A percentile compares a stretch with the other conserved stretches of the same genome.
phyloP scores from a whole-genome alignment of 106 monocot genomes.

The Phalaenopsis aphrodite region DNA sequence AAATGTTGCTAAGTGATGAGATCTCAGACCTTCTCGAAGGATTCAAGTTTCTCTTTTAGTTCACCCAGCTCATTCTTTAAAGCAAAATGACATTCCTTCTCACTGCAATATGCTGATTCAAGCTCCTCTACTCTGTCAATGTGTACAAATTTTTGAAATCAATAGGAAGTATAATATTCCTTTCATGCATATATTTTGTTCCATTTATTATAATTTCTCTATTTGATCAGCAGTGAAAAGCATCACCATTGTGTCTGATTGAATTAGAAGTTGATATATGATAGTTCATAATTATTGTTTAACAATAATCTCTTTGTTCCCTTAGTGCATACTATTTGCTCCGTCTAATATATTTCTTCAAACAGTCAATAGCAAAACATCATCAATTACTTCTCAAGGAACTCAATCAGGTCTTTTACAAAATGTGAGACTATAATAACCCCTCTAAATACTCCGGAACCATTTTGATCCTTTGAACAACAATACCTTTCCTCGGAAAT shows the following conservation, averaged over 20 bases:
- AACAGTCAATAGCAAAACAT: too few relatives aligned
- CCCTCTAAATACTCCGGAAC: neutral
- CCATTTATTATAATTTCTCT: neutral
- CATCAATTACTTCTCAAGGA: too few relatives aligned
- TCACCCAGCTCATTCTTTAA: constrained; percentile 41
- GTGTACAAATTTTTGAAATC: neutral
- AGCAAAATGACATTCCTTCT: constrained; percentile 42
- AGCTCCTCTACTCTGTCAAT: constrained; percentile 59
- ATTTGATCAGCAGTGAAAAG: neutral
- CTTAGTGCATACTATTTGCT: too few relatives aligned
- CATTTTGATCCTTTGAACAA: neutral
- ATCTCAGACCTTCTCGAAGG: constrained; percentile 58
- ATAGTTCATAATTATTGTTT: too few relatives aligned
- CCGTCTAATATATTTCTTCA: too few relatives aligned
- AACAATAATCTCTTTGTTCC: too few relatives aligned
- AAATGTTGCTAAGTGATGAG: neutral
- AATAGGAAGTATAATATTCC: neutral
- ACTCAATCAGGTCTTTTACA: too few relatives aligned
- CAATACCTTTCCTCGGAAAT: constrained; percentile 41
- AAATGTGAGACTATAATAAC: neutral
- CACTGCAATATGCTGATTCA: constrained; percentile 40
- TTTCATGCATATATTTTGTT: neutral
- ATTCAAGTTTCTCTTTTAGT: constrained; percentile 49
- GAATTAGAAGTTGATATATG: neutral
- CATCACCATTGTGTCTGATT: neutral